Percentiles rank a stretch among this genome's conserved stretches.
These are phyloP conservation scores for Bjerkandera adusta DNA, from an alignment of 1,284 basidiomycete species.

Conservation along the genomic window DNA sequence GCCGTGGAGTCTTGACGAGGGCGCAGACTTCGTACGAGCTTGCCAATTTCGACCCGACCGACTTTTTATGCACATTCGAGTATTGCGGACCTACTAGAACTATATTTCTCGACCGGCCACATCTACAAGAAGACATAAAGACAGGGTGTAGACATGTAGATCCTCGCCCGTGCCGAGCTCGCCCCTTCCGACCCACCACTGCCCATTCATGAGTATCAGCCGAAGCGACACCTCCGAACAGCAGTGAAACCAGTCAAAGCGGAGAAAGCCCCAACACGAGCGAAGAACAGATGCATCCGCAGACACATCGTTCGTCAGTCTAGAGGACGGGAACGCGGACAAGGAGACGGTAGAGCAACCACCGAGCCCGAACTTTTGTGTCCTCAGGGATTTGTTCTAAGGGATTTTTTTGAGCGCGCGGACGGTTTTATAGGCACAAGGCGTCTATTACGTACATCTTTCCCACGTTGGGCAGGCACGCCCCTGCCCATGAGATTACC, in stretches of 20 bases:
- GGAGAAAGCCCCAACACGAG: conserved; percentile 31
- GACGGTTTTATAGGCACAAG: conserved; percentile 13
- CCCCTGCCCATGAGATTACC: neutral
- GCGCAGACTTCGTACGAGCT: neutral
- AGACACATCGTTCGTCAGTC: conserved; percentile 42
- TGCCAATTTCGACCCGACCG: neutral
- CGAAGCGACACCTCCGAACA: conserved; percentile 57
- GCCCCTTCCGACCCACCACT: conserved; percentile 20
- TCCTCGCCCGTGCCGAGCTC: conserved; percentile 14
- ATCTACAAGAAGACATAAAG: neutral
- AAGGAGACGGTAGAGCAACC: conserved; percentile 71
- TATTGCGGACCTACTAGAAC: neutral
- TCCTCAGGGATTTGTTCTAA: conserved; percentile 69
- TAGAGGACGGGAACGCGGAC: conserved; percentile 90
- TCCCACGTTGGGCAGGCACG: conserved; percentile 17
- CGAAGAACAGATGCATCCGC: conserved; percentile 30
- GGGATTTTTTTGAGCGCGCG: conserved; percentile 18
- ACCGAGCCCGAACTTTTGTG: conserved; percentile 85
- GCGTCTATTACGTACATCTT: conserved; percentile 21
- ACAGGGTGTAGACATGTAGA: conserved; percentile 21
- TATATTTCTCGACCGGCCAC: neutral
- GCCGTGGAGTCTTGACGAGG: neutral
- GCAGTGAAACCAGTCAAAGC: conserved; percentile 40
- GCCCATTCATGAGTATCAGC: conserved; percentile 39
- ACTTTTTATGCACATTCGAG: neutral